A percentile compares a stretch with the other conserved stretches of the same genome.
phyloP scores from a whole-genome alignment of 2,329 filamentous ascomycete species.

The Stachybotrys echinatus region DNA sequence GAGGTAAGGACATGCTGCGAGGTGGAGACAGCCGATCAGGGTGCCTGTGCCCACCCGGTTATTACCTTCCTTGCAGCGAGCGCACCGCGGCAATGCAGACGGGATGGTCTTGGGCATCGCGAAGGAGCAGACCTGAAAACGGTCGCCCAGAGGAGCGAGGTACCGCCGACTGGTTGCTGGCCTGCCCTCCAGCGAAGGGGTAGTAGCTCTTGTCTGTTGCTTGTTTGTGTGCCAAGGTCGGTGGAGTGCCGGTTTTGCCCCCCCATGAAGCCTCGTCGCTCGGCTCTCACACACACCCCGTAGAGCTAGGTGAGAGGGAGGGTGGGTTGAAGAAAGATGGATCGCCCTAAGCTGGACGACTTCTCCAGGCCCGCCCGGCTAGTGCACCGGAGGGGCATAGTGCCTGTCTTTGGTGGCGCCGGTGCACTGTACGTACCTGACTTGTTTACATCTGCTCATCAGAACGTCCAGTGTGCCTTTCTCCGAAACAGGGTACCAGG shows the following conservation, averaged over 20 bases:
- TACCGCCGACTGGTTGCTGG: constrained; percentile 1
- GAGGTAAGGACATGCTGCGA: neutral
- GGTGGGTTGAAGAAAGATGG: neutral
- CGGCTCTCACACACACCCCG: neutral
- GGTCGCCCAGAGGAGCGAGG: constrained; percentile 2
- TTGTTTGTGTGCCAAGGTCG: neutral
- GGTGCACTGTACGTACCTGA: neutral
- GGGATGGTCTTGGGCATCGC: neutral
- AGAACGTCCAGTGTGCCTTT: neutral
- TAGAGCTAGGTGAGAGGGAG: neutral
- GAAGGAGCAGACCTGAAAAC: neutral
- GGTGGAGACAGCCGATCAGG: neutral
- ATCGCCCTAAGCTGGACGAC: neutral
- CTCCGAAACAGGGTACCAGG: neutral
- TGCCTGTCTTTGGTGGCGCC: neutral
- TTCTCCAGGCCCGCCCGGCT: neutral
- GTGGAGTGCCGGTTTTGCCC: neutral
- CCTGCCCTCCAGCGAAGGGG: neutral
- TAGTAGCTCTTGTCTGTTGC: neutral
- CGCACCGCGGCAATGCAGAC: neutral
- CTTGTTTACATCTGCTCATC: neutral
- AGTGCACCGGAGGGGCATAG: neutral
- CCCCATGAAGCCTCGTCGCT: neutral
- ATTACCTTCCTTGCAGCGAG: neutral
- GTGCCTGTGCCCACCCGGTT: neutral